Conservation (phyloP, 2,329 filamentous ascomycete species). For the Fusarium sulawesiense region DNA sequence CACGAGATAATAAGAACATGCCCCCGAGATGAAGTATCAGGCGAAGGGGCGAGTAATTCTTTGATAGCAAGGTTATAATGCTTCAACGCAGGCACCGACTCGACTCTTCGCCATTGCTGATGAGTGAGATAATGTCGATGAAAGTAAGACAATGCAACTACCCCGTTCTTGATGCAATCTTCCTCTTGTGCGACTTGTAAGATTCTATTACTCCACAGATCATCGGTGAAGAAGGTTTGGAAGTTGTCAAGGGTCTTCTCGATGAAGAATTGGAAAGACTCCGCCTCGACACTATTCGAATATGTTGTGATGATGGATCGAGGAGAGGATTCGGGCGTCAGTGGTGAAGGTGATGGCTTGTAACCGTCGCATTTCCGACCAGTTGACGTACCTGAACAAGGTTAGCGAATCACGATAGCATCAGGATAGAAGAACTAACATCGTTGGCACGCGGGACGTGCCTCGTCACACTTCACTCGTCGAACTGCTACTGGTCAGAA, state of each 20-base stretch:
- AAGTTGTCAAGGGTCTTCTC: conserved; percentile 28
- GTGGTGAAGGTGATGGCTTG: background rate
- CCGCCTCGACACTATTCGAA: background rate
- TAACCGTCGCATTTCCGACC: conserved; percentile 31
- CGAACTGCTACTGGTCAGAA: conserved; percentile 4
- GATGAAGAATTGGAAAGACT: conserved; percentile 23
- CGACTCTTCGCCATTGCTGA: background rate
- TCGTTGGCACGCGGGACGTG: conserved; percentile 3
- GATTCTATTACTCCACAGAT: conserved; percentile 18
- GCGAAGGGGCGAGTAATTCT: background rate
- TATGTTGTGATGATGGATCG: background rate
- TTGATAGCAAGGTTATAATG: conserved; percentile 32
- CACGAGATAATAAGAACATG: conserved; percentile 25
- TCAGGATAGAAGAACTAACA: background rate
- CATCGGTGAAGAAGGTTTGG: conserved; percentile 27
- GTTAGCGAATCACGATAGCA: background rate
- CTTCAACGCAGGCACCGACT: conserved; percentile 2
- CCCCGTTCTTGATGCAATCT: conserved; percentile 9
- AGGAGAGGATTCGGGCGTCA: background rate
- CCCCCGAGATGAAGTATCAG: background rate
- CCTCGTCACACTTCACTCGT: conserved; percentile 29
- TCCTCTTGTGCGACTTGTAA: conserved; percentile 17
- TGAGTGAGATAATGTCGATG: conserved; percentile 16
- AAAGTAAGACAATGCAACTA: conserved; percentile 17
- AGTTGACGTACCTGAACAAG: conserved; percentile 10